These are phyloP conservation scores for Moesziomyces parantarcticus DNA, from an alignment of 1,284 basidiomycete genomes.

Conservation along the genomic window DNA sequence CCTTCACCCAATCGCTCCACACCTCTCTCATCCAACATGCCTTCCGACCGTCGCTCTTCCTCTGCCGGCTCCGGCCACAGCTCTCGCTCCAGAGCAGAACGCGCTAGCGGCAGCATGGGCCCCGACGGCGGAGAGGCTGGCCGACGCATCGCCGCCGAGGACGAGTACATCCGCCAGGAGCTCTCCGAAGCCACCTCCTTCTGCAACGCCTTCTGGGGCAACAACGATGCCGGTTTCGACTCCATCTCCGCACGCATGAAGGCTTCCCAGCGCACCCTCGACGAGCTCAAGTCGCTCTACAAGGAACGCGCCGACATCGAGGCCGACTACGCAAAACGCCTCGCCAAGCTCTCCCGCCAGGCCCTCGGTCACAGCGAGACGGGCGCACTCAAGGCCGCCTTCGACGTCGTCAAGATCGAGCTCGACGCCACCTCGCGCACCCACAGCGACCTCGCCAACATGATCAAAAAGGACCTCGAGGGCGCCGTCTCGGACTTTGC, in stretches of 20 bases:
- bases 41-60: constrained; percentile 48
- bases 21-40: constrained; percentile 19
- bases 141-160: constrained; percentile 54
- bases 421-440: constrained; percentile 82
- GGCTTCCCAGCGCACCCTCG: constrained; percentile 84
- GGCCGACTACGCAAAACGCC: constrained; percentile 91
- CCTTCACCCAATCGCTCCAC: neutral
- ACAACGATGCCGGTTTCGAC: constrained; percentile 83
- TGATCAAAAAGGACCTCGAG: constrained; percentile 84
- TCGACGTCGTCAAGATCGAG: constrained; percentile 82
- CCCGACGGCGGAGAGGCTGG: constrained; percentile 56
- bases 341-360: constrained; percentile 83
- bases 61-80: constrained; percentile 52
- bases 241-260: constrained; percentile 88
- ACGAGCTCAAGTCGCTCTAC: constrained; percentile 86
- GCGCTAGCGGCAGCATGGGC: constrained; percentile 49
- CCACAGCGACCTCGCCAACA: constrained; percentile 78
- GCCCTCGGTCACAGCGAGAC: constrained; percentile 88
- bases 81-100: constrained; percentile 41
- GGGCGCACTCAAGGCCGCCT: constrained; percentile 82
- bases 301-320: constrained; percentile 89
- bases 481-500: constrained; percentile 65
- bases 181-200: constrained; percentile 75
- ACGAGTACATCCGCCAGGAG: constrained; percentile 56
- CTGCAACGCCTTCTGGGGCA: constrained; percentile 93